A percentile compares a stretch with the other conserved stretches of the same genome.
These are phyloP conservation scores for Hymenoscyphus linearis DNA, from an alignment of 2,329 filamentous ascomycete genomes.

Conservation along the genomic window DNA sequence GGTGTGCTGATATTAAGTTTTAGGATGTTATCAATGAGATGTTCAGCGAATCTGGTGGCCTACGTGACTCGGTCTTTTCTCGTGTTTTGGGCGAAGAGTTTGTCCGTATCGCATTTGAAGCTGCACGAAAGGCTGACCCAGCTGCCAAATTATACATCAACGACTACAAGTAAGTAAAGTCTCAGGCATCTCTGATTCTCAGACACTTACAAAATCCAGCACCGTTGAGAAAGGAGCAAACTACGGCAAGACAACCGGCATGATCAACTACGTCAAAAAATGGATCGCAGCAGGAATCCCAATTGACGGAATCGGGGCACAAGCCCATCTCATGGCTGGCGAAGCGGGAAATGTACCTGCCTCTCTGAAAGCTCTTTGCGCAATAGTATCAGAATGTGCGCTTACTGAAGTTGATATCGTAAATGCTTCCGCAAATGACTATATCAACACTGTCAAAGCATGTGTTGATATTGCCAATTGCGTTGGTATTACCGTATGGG, in stretches of 20 bases:
- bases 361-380: slow-evolving; percentile 44
- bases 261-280: slow-evolving; percentile 53
- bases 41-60: slow-evolving; percentile 40
- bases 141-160: slow-evolving; percentile 67
- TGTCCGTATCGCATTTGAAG: slow-evolving; percentile 62
- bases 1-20: not conserved
- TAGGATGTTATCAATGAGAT: slow-evolving; percentile 59
- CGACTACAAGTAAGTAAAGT: slow-evolving; percentile 48
- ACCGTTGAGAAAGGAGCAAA: slow-evolving; percentile 33
- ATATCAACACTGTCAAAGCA: slow-evolving; percentile 26
- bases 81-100: slow-evolving; percentile 64
- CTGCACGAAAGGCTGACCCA: slow-evolving; percentile 61
- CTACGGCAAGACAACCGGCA: slow-evolving; percentile 49
- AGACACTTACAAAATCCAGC: slow-evolving; percentile 29
- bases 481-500: slow-evolving; percentile 34
- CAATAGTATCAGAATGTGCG: slow-evolving; percentile 53
- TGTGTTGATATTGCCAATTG: slow-evolving; percentile 31
- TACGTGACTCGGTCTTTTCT: slow-evolving; percentile 59
- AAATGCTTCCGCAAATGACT: slow-evolving; percentile 39
- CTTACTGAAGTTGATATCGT: slow-evolving; percentile 66
- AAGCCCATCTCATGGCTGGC: slow-evolving; percentile 13
- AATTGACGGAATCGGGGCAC: slow-evolving; percentile 51
- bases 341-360: slow-evolving; percentile 11
- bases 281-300: slow-evolving; percentile 56
- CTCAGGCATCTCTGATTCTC: not conserved